phyloP scores from a whole-genome alignment of 495 filamentous ascomycete species.

The Aspergillus affinis region DNA sequence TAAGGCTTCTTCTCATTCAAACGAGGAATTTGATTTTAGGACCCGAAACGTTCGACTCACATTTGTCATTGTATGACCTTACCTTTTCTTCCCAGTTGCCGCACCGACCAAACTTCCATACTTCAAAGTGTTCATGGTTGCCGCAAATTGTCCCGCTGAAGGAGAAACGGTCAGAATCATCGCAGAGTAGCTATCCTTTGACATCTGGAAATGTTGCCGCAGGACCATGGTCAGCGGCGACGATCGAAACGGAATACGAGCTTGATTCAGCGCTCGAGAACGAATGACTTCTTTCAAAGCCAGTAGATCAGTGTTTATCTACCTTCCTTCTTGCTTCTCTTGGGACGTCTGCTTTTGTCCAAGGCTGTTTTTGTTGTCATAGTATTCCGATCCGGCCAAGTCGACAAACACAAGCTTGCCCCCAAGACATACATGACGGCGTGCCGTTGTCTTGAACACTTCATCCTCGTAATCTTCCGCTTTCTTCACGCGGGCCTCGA shows the following conservation, averaged over 20 bases:
- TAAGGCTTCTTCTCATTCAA: too few relatives aligned
- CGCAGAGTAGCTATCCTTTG: slow-evolving; percentile 15
- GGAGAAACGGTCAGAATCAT: slow-evolving; percentile 27
- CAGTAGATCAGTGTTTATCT: slow-evolving; percentile 32
- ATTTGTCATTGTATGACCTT: too few relatives aligned
- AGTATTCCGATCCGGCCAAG: slow-evolving; percentile 28
- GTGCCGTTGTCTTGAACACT: slow-evolving; percentile 5
- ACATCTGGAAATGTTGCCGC: slow-evolving; percentile 21
- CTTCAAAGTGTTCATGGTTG: slow-evolving; percentile 29
- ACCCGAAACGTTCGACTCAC: too few relatives aligned
- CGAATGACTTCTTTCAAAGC: slow-evolving; percentile 33
- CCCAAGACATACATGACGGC: slow-evolving; percentile 17
- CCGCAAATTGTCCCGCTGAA: slow-evolving; percentile 16
- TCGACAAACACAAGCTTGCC: slow-evolving; percentile 31
- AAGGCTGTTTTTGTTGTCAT: slow-evolving; percentile 7
- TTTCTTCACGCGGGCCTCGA: slow-evolving; percentile 18
- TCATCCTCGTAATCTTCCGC: slow-evolving; percentile 18
- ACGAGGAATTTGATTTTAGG: too few relatives aligned
- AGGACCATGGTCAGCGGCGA: slow-evolving; percentile 31
- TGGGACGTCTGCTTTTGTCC: slow-evolving; percentile 21
- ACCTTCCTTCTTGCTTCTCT: slow-evolving; percentile 24
- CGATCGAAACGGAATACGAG: slow-evolving; percentile 26
- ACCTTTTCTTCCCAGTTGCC: slow-evolving; percentile 53
- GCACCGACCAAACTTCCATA: slow-evolving; percentile 40
- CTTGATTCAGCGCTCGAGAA: slow-evolving; percentile 14